Conservation (phyloP, 352 stramenopile genomes). For the Phytophthora boehmeriae region DNA sequence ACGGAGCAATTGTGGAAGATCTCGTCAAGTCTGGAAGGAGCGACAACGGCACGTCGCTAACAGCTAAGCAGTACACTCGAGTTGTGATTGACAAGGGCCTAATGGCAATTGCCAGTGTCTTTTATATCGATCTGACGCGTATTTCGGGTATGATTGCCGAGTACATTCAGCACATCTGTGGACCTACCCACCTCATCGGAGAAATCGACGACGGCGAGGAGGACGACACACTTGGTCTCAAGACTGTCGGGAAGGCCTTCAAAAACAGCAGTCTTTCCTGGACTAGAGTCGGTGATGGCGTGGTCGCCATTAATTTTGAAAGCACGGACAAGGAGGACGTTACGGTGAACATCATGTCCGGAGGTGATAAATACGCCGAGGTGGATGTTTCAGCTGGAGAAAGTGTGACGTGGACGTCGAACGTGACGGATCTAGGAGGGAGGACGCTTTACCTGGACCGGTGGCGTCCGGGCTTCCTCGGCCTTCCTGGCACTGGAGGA, state of each 20-base stretch:
- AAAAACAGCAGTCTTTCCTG: constrained; percentile 33
- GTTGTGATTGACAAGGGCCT: constrained; percentile 8
- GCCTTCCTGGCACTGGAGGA: constrained; percentile 11
- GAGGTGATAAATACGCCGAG: constrained; percentile 27
- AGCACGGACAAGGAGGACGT: constrained; percentile 17
- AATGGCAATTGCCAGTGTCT: constrained; percentile 12
- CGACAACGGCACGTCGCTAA: constrained; percentile 14
- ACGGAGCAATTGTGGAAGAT: constrained; percentile 16
- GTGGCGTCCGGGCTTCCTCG: constrained; percentile 12
- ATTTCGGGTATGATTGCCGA: constrained; percentile 11
- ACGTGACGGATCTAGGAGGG: neutral
- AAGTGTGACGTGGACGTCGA: constrained; percentile 5
- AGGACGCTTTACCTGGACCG: constrained; percentile 14
- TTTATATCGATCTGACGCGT: constrained; percentile 19
- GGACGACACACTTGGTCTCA: constrained; percentile 40
- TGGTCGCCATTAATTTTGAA: constrained; percentile 37
- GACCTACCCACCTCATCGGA: constrained; percentile 13
- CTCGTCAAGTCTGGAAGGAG: constrained; percentile 10
- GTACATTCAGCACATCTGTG: constrained; percentile 20
- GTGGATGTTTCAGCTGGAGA: constrained; percentile 30
- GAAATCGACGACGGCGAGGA: constrained; percentile 42
- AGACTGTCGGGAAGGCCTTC: constrained; percentile 42
- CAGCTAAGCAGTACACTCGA: constrained; percentile 4
- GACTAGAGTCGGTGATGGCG: constrained; percentile 39
- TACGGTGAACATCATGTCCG: constrained; percentile 14